Evolutionary conservation across 306 rosid species (phyloP).

Genomic region (Trifolium pratense): DNA sequence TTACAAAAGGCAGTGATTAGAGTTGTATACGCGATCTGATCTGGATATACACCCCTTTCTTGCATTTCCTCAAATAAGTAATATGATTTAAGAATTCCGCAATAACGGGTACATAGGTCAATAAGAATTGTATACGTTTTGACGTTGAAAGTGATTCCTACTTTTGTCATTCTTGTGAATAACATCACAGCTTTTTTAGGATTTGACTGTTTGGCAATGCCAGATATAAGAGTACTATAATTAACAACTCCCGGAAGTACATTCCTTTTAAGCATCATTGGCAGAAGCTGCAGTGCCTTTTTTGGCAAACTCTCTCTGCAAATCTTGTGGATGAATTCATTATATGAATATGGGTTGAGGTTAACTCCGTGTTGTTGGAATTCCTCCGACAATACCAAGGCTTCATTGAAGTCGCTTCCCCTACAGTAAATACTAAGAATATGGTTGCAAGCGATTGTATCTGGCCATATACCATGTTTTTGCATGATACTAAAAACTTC

Average conservation of each 20-base stretch:
- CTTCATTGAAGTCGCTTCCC: slow-evolving; percentile 49
- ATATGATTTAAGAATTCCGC: slow-evolving; percentile 36
- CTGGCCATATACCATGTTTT: slow-evolving; percentile 48
- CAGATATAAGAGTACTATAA: slow-evolving; percentile 59
- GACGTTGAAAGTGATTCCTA: slow-evolving; percentile 50
- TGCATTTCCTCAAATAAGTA: slow-evolving; percentile 50
- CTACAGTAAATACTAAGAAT: slow-evolving; percentile 56
- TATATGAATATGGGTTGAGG: slow-evolving; percentile 59
- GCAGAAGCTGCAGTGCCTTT: slow-evolving; percentile 62
- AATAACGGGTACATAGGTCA: slow-evolving; percentile 42
- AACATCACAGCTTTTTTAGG: slow-evolving; percentile 49
- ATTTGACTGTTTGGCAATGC: slow-evolving; percentile 57
- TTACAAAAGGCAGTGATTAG: slow-evolving; percentile 62
- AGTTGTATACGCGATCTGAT: slow-evolving; percentile 59
- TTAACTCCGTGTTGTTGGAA: slow-evolving; percentile 53
- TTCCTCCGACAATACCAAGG: slow-evolving; percentile 53
- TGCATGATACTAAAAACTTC: slow-evolving; percentile 51
- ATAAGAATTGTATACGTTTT: slow-evolving; percentile 58
- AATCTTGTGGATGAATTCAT: slow-evolving; percentile 52
- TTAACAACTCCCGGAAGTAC: slow-evolving; percentile 56
- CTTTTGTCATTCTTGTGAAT: slow-evolving; percentile 54
- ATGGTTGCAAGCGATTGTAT: slow-evolving; percentile 58
- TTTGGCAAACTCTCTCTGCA: slow-evolving; percentile 54
- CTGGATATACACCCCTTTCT: slow-evolving; percentile 50
- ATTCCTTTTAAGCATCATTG: slow-evolving; percentile 68